Evolutionary conservation across 2,329 filamentous ascomycete genomes (phyloP).

Genomic region (Trematosphaeria pertusa): DNA sequence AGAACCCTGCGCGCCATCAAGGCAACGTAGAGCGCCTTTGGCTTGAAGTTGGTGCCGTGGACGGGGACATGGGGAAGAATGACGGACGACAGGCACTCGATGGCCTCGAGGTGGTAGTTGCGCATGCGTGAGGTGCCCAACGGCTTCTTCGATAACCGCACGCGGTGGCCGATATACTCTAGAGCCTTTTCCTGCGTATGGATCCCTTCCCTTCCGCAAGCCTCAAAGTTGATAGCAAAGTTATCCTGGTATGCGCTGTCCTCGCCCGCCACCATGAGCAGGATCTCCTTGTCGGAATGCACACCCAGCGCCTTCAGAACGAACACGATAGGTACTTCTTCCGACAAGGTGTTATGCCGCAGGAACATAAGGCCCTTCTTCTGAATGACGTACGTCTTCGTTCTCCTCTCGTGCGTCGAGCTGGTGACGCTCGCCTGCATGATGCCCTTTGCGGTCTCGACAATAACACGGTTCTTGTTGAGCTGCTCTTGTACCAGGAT

Average conservation of each 20-base stretch:
- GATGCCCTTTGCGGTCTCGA: slow-evolving; percentile 93
- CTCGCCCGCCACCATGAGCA: slow-evolving; percentile 86
- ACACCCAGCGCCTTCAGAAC: slow-evolving; percentile 92
- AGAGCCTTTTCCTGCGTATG: slow-evolving; percentile 95
- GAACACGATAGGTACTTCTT: slow-evolving; percentile 94
- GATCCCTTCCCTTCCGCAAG: slow-evolving; percentile 81
- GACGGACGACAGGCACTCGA: slow-evolving; percentile 90
- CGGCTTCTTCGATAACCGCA: slow-evolving; percentile 74
- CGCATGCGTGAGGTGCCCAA: slow-evolving; percentile 64
- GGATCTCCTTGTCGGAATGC: slow-evolving; percentile 92
- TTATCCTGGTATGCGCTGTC: slow-evolving; percentile 92
- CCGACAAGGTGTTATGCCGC: slow-evolving; percentile 89
- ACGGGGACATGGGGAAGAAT: slow-evolving; percentile 96
- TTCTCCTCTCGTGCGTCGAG: slow-evolving; percentile 97
- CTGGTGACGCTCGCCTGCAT: slow-evolving; percentile 91
- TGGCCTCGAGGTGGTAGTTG: slow-evolving; percentile 87
- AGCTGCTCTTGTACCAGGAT: slow-evolving; percentile 98
- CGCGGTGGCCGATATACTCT: slow-evolving; percentile 85
- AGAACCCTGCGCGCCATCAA: slow-evolving; percentile 97
- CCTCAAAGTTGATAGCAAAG: slow-evolving; percentile 94
- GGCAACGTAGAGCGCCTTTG: slow-evolving; percentile 95
- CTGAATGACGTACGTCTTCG: slow-evolving; percentile 92
- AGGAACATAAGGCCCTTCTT: slow-evolving; percentile 93
- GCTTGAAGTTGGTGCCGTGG: slow-evolving; percentile 88
- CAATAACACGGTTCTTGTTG: slow-evolving; percentile 98